Base-by-base conservation (phyloP, 169 alveolate genomes). In the Cryptosporidium viatorum region DNA sequence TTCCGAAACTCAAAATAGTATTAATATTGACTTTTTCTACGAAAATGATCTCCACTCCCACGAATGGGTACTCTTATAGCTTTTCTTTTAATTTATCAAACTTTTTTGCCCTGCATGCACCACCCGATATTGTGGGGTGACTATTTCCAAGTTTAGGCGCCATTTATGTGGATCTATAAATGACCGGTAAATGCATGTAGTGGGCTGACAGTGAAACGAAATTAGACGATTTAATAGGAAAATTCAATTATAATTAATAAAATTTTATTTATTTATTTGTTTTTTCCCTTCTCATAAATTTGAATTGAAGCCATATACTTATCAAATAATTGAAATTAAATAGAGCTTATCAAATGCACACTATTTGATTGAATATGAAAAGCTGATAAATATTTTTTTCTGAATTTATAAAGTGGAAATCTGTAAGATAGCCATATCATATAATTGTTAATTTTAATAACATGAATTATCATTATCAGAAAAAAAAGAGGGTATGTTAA, bases 141-240 rank as follows among this genome's bases (percentile, higher is more conserved):
- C 67, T 8, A 55, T 55, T 8, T 26, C 5, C 35, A 2, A 8
- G 7, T 1, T n/a, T 29, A 52, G 86, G 86, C 86, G 86, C 62
- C 70, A 52, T 73, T 9, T n/a, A 73, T 73, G 86, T 73, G 86
- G 86, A 73, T 73, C 86, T 73, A 73, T 51, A 31, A 73, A 73
- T 65, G 71, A 65, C 71, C 52, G 52, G 71, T 65, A 29, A 65
- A 65, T 65, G 52, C 71, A 65, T 65, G 71, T 29, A 65, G 10
- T 65, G 4, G 3, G 16, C 51, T 65, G 71, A 37, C 71, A 16
- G 33, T 33, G 37, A 65, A 65, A 33, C 12, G 10, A n/a, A 33
- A 21, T 31, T 12, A 29, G 12, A 21, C 23, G 39, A 26, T n/a
- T 68, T 3, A 48, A 48, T 48, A 48, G 55, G 21, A 23, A 48